phyloP scores from a whole-genome alignment of 1,284 basidiomycete species.

The Melampsora americana region DNA sequence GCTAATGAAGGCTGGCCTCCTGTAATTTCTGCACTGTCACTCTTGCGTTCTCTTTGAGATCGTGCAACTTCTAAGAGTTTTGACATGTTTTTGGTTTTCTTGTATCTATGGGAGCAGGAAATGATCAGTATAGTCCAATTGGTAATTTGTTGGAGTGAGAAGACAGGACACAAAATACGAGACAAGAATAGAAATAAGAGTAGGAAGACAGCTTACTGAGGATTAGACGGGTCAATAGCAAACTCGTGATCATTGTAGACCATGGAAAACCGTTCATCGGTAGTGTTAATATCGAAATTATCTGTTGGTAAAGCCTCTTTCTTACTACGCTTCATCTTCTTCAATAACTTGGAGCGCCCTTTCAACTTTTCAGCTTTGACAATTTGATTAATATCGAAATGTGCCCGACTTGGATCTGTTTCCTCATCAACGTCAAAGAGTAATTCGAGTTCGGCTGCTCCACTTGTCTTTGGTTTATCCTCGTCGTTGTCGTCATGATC shows the following conservation, averaged over 20 bases:
- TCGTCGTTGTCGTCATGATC: constrained; percentile 46
- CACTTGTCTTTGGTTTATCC: constrained; percentile 28
- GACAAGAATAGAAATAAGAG: background rate
- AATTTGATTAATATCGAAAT: constrained; percentile 89
- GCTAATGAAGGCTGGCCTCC: background rate
- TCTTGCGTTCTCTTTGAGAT: background rate
- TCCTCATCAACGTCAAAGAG: constrained; percentile 48
- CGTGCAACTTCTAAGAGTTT: constrained; percentile 6
- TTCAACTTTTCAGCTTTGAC: constrained; percentile 71
- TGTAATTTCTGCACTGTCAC: background rate
- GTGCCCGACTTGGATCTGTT: constrained; percentile 54
- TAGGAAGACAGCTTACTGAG: constrained; percentile 52
- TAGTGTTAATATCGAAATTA: constrained; percentile 73
- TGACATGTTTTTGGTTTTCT: constrained; percentile 37
- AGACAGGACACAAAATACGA: background rate
- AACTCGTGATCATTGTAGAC: constrained; percentile 86
- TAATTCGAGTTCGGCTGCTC: constrained; percentile 45
- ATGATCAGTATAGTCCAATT: background rate
- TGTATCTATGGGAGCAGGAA: constrained; percentile 10
- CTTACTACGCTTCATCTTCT: constrained; percentile 58
- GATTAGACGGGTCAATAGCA: constrained; percentile 93
- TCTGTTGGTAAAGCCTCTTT: constrained; percentile 60
- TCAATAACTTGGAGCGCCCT: constrained; percentile 59
- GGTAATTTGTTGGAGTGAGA: background rate
- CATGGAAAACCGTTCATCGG: constrained; percentile 81